Base-by-base conservation (phyloP, 1,139 yeast genomes). In the Taphrina deformans region DNA sequence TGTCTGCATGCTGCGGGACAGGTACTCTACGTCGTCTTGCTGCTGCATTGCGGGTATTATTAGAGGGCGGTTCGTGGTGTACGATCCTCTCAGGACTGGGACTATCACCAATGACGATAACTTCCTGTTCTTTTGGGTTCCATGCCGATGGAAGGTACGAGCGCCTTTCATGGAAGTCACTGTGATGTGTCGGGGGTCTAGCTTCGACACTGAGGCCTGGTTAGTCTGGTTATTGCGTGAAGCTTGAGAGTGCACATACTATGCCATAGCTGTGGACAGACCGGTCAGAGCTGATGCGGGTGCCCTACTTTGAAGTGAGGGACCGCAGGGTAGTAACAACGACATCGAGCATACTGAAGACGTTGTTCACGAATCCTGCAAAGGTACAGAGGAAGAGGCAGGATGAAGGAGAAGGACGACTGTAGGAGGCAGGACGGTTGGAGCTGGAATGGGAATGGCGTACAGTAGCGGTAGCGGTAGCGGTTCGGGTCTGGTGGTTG, bases 31-130 rank as follows among this genome's bases (percentile, higher is more conserved):
- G 27, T 26, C 55, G 27, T 31, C 35, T 51, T 27, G 21, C 16
- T 7, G 55, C 41, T 4, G 55, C 58, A 23, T 35, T 53, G 7
- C 58, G 58, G 23, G 58, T 53, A 35, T 53, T 53, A 33, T 53
- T 38, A 2, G 58, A 21, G 26, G 58, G 58, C 6, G 45, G 48
- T n/a, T 53, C 58, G 33, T 53, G 29, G 12, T 53, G 35, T 24
- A 14, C 14, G 21, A 12, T 24, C 31, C 45, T 23, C 26, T 50
- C 53, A 9, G 67, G 61, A 35, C 55, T 35, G 9, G 67, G 40
- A 12, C 65, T 51, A 58, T 73, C 75, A 41, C 74, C 75, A 21
- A 75, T 74, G 41, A 75, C 75, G 68, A 75, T 75, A 51, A 75
- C 72, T 65, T 75, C 77, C 35, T 69, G 68, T 16, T 40, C 29